phyloP scores from a whole-genome alignment of 1,284 basidiomycete species.

The Trichosporon ovoides region DNA sequence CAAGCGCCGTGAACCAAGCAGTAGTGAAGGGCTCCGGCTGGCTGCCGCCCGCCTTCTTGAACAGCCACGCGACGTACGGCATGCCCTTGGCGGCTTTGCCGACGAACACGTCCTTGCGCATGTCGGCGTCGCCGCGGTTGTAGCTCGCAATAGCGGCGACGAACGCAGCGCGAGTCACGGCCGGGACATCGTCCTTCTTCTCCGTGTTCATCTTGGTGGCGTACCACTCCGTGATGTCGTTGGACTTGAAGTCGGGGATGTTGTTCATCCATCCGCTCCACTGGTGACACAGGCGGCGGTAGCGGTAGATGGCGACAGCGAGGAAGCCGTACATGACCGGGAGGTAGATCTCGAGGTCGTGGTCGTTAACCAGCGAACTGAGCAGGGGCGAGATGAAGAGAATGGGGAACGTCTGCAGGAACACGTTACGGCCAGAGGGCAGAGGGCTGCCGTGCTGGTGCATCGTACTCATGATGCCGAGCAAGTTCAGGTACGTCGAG shows the following conservation, averaged over 20 bases:
- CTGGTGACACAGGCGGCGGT: conserved; percentile 12
- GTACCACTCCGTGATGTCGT: conserved; percentile 13
- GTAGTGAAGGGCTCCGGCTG: conserved; percentile 9
- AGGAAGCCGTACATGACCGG: conserved; percentile 12
- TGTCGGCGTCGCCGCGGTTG: neutral
- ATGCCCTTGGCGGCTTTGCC: conserved; percentile 6
- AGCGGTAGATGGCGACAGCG: neutral
- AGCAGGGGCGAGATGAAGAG: conserved; percentile 10
- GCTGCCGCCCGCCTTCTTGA: conserved; percentile 8
- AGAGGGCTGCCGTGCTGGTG: conserved; percentile 16
- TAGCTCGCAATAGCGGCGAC: conserved; percentile 2
- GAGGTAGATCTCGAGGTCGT: conserved; percentile 16
- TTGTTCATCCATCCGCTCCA: conserved; percentile 14
- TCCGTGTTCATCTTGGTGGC: neutral
- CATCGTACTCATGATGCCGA: conserved; percentile 18
- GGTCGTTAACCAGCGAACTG: conserved; percentile 9
- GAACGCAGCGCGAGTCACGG: conserved; percentile 1
- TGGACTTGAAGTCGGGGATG: conserved; percentile 9
- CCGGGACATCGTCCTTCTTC: conserved; percentile 2
- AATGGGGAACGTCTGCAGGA: conserved; percentile 8
- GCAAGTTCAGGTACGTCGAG: conserved; percentile 16
- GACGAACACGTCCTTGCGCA: conserved; percentile 10
- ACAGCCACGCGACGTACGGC: conserved; percentile 11
- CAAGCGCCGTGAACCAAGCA: conserved; percentile 11
- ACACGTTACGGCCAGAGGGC: conserved; percentile 13